A percentile compares a stretch with the other conserved stretches of the same genome.
These are phyloP conservation scores for Azolla pinnata DNA, from an alignment of 75 land plant genomes.

Conservation along the genomic window DNA sequence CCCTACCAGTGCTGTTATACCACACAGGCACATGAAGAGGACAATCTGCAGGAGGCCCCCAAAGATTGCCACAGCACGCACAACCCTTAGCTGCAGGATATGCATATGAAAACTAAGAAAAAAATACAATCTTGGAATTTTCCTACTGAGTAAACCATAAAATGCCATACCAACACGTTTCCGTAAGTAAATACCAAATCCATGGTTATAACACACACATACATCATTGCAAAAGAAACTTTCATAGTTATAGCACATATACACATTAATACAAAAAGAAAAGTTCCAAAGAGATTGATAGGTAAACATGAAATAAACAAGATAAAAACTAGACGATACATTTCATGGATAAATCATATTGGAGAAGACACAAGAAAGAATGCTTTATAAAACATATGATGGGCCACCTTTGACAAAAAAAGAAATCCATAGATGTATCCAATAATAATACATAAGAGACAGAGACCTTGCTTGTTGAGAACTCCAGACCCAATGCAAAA, in stretches of 20 bases:
- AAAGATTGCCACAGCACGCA: conserved; percentile 80
- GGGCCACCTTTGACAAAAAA: too few species aligned
- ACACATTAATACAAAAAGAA: neutral
- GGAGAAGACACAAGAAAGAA: conserved; percentile 4
- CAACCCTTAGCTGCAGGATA: conserved; percentile 59
- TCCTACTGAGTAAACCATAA: too few species aligned
- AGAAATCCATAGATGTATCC: too few species aligned
- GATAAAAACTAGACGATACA: neutral
- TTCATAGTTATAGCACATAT: neutral
- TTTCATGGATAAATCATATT: neutral
- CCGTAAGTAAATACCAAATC: too few species aligned
- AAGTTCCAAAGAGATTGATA: neutral
- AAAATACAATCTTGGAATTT: too few species aligned
- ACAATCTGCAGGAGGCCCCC: conserved; percentile 90
- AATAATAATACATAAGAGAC: neutral
- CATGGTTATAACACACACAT: too few species aligned
- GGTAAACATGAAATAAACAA: neutral
- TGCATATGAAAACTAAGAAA: too few species aligned
- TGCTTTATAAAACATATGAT: too few species aligned
- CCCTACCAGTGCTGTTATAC: conserved; percentile 63
- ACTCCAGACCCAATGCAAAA: conserved; percentile 95
- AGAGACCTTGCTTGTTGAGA: conserved; percentile 75
- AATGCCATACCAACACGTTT: too few species aligned
- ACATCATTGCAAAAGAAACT: neutral
- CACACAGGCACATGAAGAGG: conserved; percentile 78